A percentile compares a stretch with the other conserved stretches of the same genome.
These are phyloP conservation scores for Blastocystis sp. DNA, from an alignment of 352 stramenopile species.

Conservation along the genomic window DNA sequence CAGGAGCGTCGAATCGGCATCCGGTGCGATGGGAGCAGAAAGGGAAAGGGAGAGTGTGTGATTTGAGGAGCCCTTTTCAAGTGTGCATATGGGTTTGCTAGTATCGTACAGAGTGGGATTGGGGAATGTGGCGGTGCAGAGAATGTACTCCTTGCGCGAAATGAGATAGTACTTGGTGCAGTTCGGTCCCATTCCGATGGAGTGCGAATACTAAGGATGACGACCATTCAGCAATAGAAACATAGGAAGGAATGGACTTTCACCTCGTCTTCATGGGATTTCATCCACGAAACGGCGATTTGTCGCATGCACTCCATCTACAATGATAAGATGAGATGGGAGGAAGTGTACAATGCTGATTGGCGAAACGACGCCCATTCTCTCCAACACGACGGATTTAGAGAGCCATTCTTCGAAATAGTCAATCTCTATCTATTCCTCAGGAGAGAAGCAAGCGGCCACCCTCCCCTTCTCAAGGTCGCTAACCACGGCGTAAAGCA, in stretches of 20 bases:
- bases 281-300: background rate
- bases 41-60: background rate
- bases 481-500: constrained; percentile 3
- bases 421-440: constrained; percentile 6
- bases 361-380: background rate
- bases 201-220: constrained; percentile 34
- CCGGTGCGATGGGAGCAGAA: background rate
- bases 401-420: constrained; percentile 6
- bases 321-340: background rate
- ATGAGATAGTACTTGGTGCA: constrained; percentile 27
- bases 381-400: background rate
- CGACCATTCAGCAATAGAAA: background rate
- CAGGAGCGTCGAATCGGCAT: constrained; percentile 1
- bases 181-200: constrained; percentile 1
- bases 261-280: background rate
- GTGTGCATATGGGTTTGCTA: background rate
- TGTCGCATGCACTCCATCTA: constrained; percentile 47
- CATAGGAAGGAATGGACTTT: constrained; percentile 28
- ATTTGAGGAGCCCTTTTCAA: background rate
- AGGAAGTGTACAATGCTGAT: constrained; percentile 9
- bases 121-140: background rate
- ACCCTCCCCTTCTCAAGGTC: constrained; percentile 29
- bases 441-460: background rate
- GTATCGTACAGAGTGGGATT: background rate
- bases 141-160: constrained; percentile 44